Base-by-base conservation (phyloP, 1,139 yeast genomes). In the Suhomyces anneliseae region DNA sequence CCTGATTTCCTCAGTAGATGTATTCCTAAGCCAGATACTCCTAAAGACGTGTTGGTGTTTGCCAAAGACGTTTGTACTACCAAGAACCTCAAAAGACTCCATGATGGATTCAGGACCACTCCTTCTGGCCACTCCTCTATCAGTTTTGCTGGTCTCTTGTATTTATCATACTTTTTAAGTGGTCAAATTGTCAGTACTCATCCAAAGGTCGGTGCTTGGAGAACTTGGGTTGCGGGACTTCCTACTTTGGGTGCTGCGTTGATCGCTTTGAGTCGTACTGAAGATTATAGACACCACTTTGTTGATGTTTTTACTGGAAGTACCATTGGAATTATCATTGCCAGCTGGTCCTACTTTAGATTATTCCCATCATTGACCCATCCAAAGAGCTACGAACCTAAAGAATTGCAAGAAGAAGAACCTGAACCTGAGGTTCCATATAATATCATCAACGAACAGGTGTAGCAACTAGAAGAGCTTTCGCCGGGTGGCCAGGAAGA, bases 1-100 rank as follows among this genome's bases (percentile, higher is more conserved):
- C 95, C 95, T 0, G 95, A 88, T 62, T 85, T 87, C 58, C 65
- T 88, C 46, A 83, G 82, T 12, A 75, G 96, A 53, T 87, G 95
- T 63, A 64, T 75, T 8, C 89, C 89, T 45, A 64, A 58, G n/a
- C 65, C 64, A 2, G 80, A 68, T 42, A 64, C 83, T 0, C 82
- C 85, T 1, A 51, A 49, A 8, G 70, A 79, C 53, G 66, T 71
- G 0, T 57, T 80, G 54, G 84, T 81, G 9, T 64, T 58, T 43
- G 85, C 86, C 6, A 72, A 70, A 40, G 86, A 82, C 52, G 85
- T 83, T 1, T 86, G 93, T 57, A 82, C 90, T 1, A 74, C 82
- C 6, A 36, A 72, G 61, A 44, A 74, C 70, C 45, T 66, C 63
- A 49, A 59, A 49, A 36, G 64, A 12, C 67, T 87, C 37, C 62